Evolutionary conservation across 2,329 filamentous ascomycete species (phyloP), one percentile per base, ranked within the genome.

Genomic region (Exophiala mesophila): DNA sequence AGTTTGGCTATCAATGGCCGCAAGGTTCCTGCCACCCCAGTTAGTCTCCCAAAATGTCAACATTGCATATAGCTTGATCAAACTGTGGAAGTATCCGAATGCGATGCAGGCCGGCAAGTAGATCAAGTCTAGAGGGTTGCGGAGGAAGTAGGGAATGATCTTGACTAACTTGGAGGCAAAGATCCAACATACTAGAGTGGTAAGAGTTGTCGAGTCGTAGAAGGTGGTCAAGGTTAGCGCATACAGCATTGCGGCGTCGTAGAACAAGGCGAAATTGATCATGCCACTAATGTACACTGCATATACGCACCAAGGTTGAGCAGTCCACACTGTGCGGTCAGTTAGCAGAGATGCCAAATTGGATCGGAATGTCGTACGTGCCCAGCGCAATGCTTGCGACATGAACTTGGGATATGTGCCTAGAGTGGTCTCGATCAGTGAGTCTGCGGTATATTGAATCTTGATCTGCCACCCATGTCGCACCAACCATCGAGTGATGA

Each of bases 71-170:
- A 80, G 19, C 62, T 81, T 82, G 51, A 82, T 67, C 2, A 77
- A 54, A 18, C 71, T 71, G 56, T 83, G 78, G 26, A 65, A 58
- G 52, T 81, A 83, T 1, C 66, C 73, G 55, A 82, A 83, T 0
- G 66, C 7, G 10, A 81, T 54, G 32, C 74, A 72, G 0, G 56
- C 61, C 0, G 72, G 69, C 1, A 82, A 60, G 42, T 74, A 69
- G 0, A 62, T 36, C 2, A 78, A 47, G 55, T 83, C 78, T 1
- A 55, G 43, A 0, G 77, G 78, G 47, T 80, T 47, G 0, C 65
- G 66, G 3, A 54, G 40, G 47, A 79, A 73, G 54, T 80, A 72
- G 0, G 72, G 67, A 1, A 72, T 57, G 10, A 78, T 60, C 64
- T 82, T 82, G 50, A 79, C 60, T 13, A 71, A 56, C 65, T 83